Evolutionary conservation across 768 basidiomycete genomes (phyloP).

Genomic region (Agrocybe pediades): DNA sequence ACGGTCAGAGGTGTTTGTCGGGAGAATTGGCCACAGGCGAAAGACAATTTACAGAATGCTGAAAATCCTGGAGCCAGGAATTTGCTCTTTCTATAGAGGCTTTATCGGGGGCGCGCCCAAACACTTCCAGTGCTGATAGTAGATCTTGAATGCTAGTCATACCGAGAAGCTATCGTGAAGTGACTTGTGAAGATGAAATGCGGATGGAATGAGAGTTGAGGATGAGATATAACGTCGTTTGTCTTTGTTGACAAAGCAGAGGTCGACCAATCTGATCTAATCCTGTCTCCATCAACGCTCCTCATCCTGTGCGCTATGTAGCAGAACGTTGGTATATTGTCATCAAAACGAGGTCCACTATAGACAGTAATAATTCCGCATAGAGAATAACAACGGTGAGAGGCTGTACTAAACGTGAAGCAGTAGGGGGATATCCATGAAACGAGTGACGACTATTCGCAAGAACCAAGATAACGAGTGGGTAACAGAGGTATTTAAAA

Average conservation of each 20-base stretch:
- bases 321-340: conserved; percentile 49
- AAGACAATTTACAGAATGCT: conserved; percentile 95
- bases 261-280: conserved; percentile 4
- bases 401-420: conserved; percentile 50
- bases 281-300: conserved; percentile 5
- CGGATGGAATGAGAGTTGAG: conserved; percentile 14
- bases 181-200: conserved; percentile 1
- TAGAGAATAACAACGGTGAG: conserved; percentile 45
- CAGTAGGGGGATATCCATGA: conserved; percentile 54
- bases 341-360: conserved; percentile 35
- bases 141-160: conserved; percentile 77
- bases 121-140: conserved; percentile 77
- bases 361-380: conserved; percentile 38
- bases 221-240: conserved; percentile 25
- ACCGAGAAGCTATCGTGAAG: conserved; percentile 20
- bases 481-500: conserved; percentile 37
- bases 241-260: conserved; percentile 36
- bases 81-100: conserved; percentile 84
- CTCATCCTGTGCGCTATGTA: conserved; percentile 5
- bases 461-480: conserved; percentile 50
- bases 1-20: conserved; percentile 68
- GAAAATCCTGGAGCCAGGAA: conserved; percentile 96
- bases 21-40: conserved; percentile 68
- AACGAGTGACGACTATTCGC: conserved; percentile 63
- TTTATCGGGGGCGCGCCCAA: conserved; percentile 82